These are phyloP conservation scores for Thecaphora thlaspeos DNA, from an alignment of 1,284 basidiomycete species.

Conservation along the genomic window DNA sequence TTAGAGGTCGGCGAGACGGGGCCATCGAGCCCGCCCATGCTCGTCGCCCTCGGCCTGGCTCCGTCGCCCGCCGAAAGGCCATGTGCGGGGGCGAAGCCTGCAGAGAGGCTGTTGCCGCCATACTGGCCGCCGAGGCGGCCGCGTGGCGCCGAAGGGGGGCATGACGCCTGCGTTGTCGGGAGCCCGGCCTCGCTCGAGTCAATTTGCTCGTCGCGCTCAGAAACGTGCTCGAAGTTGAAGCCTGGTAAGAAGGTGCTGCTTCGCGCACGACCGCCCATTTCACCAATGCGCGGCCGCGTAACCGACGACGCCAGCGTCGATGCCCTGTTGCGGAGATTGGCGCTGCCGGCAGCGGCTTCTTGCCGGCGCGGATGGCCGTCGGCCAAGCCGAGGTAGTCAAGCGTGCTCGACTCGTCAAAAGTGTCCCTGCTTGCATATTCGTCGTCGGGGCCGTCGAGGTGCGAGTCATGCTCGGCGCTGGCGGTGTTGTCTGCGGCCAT, in stretches of 20 bases:
- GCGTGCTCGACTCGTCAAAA: conserved; percentile 27
- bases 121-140: conserved; percentile 24
- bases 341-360: background rate
- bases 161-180: background rate
- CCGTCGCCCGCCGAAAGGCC: background rate
- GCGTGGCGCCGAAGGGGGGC: conserved; percentile 11
- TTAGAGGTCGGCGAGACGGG: conserved; percentile 9
- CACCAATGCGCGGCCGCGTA: conserved; percentile 18
- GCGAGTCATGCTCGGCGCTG: background rate
- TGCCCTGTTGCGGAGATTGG: conserved; percentile 20
- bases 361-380: background rate
- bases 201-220: background rate
- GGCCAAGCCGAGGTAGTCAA: conserved; percentile 47
- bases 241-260: conserved; percentile 34
- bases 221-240: conserved; percentile 3
- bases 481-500: background rate
- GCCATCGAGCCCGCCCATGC: conserved; percentile 32
- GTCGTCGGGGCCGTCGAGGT: conserved; percentile 3
- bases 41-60: conserved; percentile 24
- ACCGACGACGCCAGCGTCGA: conserved; percentile 23
- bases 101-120: conserved; percentile 1
- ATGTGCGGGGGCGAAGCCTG: background rate
- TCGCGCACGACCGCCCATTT: conserved; percentile 20
- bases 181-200: background rate
- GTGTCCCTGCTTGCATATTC: conserved; percentile 14